A percentile compares a stretch with the other conserved stretches of the same genome.
Conservation (phyloP, 1,284 basidiomycete genomes). For the Cerrena zonata region DNA sequence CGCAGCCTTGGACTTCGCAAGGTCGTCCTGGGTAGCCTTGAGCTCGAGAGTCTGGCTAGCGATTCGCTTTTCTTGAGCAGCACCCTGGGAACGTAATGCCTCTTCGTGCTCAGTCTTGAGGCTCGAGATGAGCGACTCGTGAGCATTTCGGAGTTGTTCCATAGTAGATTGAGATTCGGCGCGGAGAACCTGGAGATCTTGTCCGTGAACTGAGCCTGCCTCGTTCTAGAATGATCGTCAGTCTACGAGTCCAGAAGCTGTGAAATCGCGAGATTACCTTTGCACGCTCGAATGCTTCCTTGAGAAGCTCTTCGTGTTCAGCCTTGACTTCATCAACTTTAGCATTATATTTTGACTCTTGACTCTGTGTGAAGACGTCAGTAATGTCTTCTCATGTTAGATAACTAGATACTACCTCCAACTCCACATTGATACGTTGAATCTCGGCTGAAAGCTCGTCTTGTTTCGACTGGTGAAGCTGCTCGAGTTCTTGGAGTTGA, state of each 20-base stretch:
- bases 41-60: conserved; percentile 59
- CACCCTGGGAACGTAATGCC: conserved; percentile 50
- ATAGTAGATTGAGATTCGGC: conserved; percentile 59
- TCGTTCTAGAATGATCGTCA: conserved; percentile 43
- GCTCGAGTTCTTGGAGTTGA: conserved; percentile 38
- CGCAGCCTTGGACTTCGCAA: conserved; percentile 63
- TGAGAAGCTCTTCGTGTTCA: conserved; percentile 59
- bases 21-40: conserved; percentile 76
- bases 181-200: conserved; percentile 66
- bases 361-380: conserved; percentile 37
- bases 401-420: conserved; percentile 46
- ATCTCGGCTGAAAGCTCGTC: conserved; percentile 60
- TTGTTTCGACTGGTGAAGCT: conserved; percentile 25
- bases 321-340: conserved; percentile 63
- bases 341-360: conserved; percentile 62
- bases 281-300: conserved; percentile 69
- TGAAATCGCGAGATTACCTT: conserved; percentile 47
- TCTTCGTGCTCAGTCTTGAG: conserved; percentile 60
- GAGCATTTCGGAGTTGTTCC: conserved; percentile 59
- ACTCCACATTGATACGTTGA: conserved; percentile 48
- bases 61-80: conserved; percentile 60
- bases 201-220: conserved; percentile 59
- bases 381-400: not conserved
- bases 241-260: not conserved
- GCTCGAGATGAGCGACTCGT: conserved; percentile 53